Evolutionary conservation across 2,329 filamentous ascomycete species (phyloP).

Genomic region (Colletotrichum brevisporum): DNA sequence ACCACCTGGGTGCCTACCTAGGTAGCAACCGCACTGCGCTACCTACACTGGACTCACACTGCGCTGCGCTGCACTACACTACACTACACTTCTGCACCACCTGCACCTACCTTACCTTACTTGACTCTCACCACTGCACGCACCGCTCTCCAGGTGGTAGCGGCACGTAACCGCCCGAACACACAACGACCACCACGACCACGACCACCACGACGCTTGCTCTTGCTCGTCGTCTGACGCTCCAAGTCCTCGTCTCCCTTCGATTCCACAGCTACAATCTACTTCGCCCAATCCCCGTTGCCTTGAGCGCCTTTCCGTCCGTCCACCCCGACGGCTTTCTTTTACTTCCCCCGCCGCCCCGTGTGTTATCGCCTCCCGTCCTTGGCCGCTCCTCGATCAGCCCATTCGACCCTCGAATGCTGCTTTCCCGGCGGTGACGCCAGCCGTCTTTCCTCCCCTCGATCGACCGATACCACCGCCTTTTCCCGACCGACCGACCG

Average conservation of each 20-base stretch:
- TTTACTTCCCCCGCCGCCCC: slow-evolving; percentile 5
- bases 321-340: slow-evolving; percentile 22
- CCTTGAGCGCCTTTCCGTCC: slow-evolving; percentile 10
- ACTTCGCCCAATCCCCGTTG: slow-evolving; percentile 16
- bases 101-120: neutral
- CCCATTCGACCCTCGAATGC: slow-evolving; percentile 39
- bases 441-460: slow-evolving; percentile 40
- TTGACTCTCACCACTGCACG: slow-evolving; percentile 2
- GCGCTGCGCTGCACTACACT: neutral
- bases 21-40: slow-evolving; percentile 25
- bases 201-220: slow-evolving; percentile 22
- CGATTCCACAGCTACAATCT: slow-evolving; percentile 9
- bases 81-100: slow-evolving; percentile 5
- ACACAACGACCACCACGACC: slow-evolving; percentile 10
- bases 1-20: neutral
- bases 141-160: neutral
- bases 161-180: slow-evolving; percentile 19
- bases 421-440: slow-evolving; percentile 43
- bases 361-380: neutral
- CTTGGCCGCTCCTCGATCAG: slow-evolving; percentile 9
- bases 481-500: slow-evolving; percentile 28
- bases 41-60: neutral
- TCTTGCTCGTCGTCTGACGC: slow-evolving; percentile 24
- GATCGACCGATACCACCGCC: slow-evolving; percentile 30
- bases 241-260: neutral